A percentile compares a stretch with the other conserved stretches of the same genome.
Conservation (phyloP, 2,329 filamentous ascomycete genomes). For the Colletotrichum siamense region DNA sequence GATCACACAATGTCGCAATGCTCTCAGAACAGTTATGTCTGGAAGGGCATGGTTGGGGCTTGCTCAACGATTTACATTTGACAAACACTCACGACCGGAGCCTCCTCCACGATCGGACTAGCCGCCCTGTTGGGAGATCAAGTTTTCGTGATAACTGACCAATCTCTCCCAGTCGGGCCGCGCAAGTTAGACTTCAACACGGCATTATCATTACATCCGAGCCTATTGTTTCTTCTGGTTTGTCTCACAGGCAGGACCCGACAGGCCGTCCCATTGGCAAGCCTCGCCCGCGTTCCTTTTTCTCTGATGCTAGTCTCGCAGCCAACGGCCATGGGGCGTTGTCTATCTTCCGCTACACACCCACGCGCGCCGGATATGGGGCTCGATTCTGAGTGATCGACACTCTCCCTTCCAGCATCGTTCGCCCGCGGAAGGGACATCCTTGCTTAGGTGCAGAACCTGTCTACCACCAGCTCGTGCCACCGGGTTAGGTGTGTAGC, state of each 20-base stretch:
- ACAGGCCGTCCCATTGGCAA: not conserved
- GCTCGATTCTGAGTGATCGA: not conserved
- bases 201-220: not conserved
- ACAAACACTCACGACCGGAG: not conserved
- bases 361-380: not conserved
- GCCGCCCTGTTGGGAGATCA: not conserved
- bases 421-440: not conserved
- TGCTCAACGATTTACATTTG: not conserved
- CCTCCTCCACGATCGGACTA: constrained; percentile 5
- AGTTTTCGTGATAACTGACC: constrained; percentile 5
- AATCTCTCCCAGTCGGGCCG: not conserved
- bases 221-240: not conserved
- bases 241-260: not conserved
- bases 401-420: not conserved
- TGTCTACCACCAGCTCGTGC: not conserved
- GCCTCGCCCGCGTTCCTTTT: not conserved
- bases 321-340: not conserved
- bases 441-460: not conserved
- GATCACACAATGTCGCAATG: not conserved
- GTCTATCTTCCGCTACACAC: not conserved
- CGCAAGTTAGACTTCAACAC: not conserved
- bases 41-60: not conserved
- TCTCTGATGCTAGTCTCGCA: not conserved
- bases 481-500: constrained; percentile 5
- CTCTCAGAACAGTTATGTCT: not conserved